These are phyloP conservation scores for Sphenostylis stenocarpa DNA, from an alignment of 306 rosid species.

Conservation along the genomic window DNA sequence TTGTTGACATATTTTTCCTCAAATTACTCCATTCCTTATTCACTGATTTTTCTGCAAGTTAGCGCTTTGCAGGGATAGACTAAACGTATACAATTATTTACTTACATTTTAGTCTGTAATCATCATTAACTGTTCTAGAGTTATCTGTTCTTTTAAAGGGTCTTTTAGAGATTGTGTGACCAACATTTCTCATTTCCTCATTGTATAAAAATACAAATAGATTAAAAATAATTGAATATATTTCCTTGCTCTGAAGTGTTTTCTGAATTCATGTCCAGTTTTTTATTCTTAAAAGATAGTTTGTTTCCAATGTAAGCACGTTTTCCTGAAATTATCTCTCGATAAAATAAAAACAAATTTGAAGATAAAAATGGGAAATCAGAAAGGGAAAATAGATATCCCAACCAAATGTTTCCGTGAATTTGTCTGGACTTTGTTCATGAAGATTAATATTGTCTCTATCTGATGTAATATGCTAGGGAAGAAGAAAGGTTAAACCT, in stretches of 20 bases:
- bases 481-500: conserved; percentile 12
- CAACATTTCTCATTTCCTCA: not conserved
- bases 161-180: not conserved
- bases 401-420: conserved; percentile 12
- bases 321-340: not conserved
- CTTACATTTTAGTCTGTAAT: not conserved
- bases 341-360: conserved; percentile 1
- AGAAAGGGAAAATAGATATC: not conserved
- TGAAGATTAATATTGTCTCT: not conserved
- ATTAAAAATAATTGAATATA: no score
- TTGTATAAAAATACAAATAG: no score
- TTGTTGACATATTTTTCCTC: no score
- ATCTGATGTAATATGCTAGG: not conserved
- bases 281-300: not conserved
- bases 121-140: not conserved
- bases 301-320: not conserved
- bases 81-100: no score
- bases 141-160: not conserved
- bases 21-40: no score
- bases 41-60: no score
- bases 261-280: not conserved
- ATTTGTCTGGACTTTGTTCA: conserved; percentile 1
- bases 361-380: not conserved
- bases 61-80: no score
- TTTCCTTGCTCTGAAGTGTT: no score